A percentile compares a stretch with the other conserved stretches of the same genome.
Conservation (phyloP, 768 basidiomycete genomes). For the Daedalea quercina region DNA sequence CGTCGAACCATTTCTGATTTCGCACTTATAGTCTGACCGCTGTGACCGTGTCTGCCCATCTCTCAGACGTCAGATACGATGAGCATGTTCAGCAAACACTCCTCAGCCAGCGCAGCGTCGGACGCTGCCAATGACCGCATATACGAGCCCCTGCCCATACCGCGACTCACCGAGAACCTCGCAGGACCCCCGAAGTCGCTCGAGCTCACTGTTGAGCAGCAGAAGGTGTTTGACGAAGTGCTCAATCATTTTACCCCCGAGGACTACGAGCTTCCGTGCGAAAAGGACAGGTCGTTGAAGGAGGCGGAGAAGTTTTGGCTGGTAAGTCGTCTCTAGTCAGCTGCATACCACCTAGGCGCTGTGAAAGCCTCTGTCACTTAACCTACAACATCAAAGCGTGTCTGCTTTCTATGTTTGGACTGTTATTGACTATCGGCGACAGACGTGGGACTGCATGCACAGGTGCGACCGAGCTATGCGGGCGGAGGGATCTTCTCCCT, state of each 20-base stretch:
- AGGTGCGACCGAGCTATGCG: slow-evolving; percentile 31
- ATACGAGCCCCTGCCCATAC: slow-evolving; percentile 13
- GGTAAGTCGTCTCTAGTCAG: slow-evolving; percentile 27
- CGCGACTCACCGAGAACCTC: slow-evolving; percentile 10
- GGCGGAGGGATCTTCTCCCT: neutral
- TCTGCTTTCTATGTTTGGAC: neutral
- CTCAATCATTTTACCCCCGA: slow-evolving; percentile 51
- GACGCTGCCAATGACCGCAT: slow-evolving; percentile 4
- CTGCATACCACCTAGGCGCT: neutral
- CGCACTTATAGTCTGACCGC: neutral
- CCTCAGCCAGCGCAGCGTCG: neutral
- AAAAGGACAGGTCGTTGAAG: slow-evolving; percentile 35
- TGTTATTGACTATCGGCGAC: neutral
- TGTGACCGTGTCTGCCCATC: neutral
- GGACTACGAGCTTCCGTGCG: slow-evolving; percentile 46
- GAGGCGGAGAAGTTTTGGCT: slow-evolving; percentile 79
- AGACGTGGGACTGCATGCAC: slow-evolving; percentile 66
- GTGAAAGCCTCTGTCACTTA: too few species aligned
- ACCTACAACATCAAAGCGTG: neutral
- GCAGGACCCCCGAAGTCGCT: slow-evolving; percentile 21
- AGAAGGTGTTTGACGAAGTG: slow-evolving; percentile 45
- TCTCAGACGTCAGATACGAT: neutral
- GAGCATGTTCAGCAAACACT: neutral
- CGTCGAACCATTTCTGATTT: neutral
- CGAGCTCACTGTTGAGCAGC: slow-evolving; percentile 36